Evolutionary conservation across 2,329 filamentous ascomycete species (phyloP), one percentile per base, ranked within the genome.

Genomic region (Parafenestella ontariensis): DNA sequence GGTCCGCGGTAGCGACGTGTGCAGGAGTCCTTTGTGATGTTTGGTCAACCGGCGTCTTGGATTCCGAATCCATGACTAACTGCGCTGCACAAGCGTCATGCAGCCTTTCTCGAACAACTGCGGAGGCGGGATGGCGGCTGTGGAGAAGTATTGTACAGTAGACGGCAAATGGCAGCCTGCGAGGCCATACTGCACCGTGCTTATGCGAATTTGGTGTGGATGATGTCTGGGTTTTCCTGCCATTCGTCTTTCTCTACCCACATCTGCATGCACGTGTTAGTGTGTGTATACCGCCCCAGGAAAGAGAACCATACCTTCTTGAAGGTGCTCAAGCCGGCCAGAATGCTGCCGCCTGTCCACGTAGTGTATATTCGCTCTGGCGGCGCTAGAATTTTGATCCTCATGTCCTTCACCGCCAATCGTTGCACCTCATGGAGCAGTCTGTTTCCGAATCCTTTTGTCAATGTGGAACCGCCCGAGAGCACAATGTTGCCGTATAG

Each of bases 161-260:
- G 55, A 43, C 49, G 37, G 45, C 60, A 43, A 62, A 63, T 60
- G 23, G 51, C 50, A 33, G 59, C 51, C 54, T 62, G 46, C 64
- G 54, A 62, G 50, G 61, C 62, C 59, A 63, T 54, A 60, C 58
- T 49, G 48, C 47, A 50, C 49, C 15, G 39, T 15, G 18, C 29
- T 46, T 74, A 97, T 70, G 92, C 93, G 78, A 98, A 96, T 79
- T 96, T 98, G 72, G 92, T 95, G 79, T 98, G 94, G 74, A 99
- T 98, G 70, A 99, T 95, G 73, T 99, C 94, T 17, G 95, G 95
- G 75, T 99, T 96, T 84, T 99, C 95, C 76, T 99, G 95, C 95
- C 95, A 99, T 82, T 99, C 95, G 74, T 98, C 95, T 74, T 96
- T 94, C 79, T 92, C 96, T 72, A 99, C 95, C 92, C 95, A 98